Evolutionary conservation across 371 early-diverging fungal species (phyloP).

Genomic region (Syncephalastrum contaminatum): DNA sequence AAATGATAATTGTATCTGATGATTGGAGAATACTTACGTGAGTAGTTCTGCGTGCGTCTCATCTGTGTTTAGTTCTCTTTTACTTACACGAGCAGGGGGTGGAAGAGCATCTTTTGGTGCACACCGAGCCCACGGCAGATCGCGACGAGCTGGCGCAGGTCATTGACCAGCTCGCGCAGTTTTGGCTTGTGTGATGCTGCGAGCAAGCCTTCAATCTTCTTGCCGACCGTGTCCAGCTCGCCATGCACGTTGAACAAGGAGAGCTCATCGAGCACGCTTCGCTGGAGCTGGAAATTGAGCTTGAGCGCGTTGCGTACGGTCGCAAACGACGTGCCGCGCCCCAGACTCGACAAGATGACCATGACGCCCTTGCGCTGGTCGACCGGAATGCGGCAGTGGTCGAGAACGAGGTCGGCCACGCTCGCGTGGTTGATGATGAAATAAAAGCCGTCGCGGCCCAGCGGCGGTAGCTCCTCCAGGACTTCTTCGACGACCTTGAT

Average conservation of each 20-base stretch:
- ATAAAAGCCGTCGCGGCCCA: slow-evolving; percentile 56
- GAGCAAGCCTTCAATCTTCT: slow-evolving; percentile 60
- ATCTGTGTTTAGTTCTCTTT: background rate
- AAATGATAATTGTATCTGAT: slow-evolving; percentile 71
- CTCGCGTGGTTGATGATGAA: slow-evolving; percentile 60
- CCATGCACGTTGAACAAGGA: slow-evolving; percentile 64
- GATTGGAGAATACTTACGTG: background rate
- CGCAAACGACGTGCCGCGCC: slow-evolving; percentile 55
- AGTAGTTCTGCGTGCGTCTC: background rate
- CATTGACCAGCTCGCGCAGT: slow-evolving; percentile 46
- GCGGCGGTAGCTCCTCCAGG: slow-evolving; percentile 74
- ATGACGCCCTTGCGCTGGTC: slow-evolving; percentile 58
- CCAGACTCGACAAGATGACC: slow-evolving; percentile 58
- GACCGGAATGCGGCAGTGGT: slow-evolving; percentile 60
- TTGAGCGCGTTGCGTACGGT: slow-evolving; percentile 64
- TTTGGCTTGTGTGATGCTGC: slow-evolving; percentile 47
- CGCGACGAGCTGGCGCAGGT: slow-evolving; percentile 48
- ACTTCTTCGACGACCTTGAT: slow-evolving; percentile 85
- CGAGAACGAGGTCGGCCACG: slow-evolving; percentile 64
- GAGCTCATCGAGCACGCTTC: slow-evolving; percentile 63
- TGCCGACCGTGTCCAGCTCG: slow-evolving; percentile 49
- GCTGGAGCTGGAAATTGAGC: slow-evolving; percentile 58
- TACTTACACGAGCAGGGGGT: slow-evolving; percentile 66
- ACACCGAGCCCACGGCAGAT: slow-evolving; percentile 63
- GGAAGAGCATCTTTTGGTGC: slow-evolving; percentile 63